Evolutionary conservation across 2,329 filamentous ascomycete species (phyloP), one percentile per base, ranked within the genome.

Genomic region (Shiraia bambusicola): DNA sequence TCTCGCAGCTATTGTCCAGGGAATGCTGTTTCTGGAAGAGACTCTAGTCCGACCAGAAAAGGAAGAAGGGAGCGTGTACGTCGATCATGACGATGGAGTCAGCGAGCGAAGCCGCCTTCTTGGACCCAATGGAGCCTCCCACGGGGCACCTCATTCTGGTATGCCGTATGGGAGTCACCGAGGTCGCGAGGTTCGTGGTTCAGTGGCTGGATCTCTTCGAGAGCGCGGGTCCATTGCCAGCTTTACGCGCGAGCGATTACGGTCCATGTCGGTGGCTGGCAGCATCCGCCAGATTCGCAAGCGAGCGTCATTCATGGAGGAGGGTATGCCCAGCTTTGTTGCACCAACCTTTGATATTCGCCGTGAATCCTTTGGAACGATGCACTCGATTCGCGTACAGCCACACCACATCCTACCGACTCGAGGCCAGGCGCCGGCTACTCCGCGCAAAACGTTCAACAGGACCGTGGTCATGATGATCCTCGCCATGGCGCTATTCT

Each of bases 401-500:
- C 53, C 49, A 28, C 59, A 65, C 28, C 45, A 54, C 8, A 44
- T 63, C 12, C 41, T 62, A 3, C 60, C 59, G 2, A 47, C 50
- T 1, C 54, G 53, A 15, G 40, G 40, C 11, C 50, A 44, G 24
- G 47, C 44, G 2, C 34, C 40, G 14, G 42, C 44, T 10, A 55
- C 44, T 34, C 57, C 54, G 1, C 45, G 52, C 2, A 54, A 50
- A 40, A 75, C 78, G 25, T 82, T 84, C 58, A 84, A 80, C 16
- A 75, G 69, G 67, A 82, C 80, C 37, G 83, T 95, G 41, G 75
- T 87, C 54, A 84, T 88, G 71, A 78, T 95, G 37, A 83, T 92
- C 33, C 60, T 90, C n/a, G 84, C 90, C 2, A 74, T 96, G 45
- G 87, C 86, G 34, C 86, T 96, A 51, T 94, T 94, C 71, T 91